phyloP scores from a whole-genome alignment of 208 protist genomes.

The Acanthamoeba rhysodes region DNA sequence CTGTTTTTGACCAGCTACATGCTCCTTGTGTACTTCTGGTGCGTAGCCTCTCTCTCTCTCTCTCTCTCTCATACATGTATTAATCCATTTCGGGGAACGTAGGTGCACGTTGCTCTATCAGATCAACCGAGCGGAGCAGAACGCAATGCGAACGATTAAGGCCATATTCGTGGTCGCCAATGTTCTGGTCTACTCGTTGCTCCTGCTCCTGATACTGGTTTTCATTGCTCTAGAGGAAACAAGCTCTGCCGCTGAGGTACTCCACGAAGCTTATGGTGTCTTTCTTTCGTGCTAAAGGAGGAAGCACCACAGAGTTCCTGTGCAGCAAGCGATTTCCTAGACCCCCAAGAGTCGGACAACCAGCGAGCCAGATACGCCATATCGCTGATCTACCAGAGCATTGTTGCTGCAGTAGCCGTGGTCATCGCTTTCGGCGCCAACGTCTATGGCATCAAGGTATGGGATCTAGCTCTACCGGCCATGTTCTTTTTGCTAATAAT shows the following conservation, averaged over 20 bases:
- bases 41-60: background rate
- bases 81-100: too few species aligned
- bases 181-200: background rate
- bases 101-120: background rate
- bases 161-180: background rate
- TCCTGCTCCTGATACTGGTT: background rate
- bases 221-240: background rate
- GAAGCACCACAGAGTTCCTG: background rate
- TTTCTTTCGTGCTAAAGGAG: too few species aligned
- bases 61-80: too few species aligned
- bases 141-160: background rate
- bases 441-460: background rate
- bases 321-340: background rate
- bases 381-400: background rate
- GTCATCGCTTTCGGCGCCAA: background rate
- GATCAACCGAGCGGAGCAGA: background rate
- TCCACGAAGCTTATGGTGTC: too few species aligned
- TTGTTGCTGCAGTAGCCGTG: background rate
- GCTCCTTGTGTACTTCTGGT: conserved; percentile 18
- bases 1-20: background rate
- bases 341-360: background rate
- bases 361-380: background rate
- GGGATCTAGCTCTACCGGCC: background rate
- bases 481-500: background rate
- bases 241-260: too few species aligned